phyloP scores from a whole-genome alignment of 192 early-diverging fungal species.

The Coemansia sp. region DNA sequence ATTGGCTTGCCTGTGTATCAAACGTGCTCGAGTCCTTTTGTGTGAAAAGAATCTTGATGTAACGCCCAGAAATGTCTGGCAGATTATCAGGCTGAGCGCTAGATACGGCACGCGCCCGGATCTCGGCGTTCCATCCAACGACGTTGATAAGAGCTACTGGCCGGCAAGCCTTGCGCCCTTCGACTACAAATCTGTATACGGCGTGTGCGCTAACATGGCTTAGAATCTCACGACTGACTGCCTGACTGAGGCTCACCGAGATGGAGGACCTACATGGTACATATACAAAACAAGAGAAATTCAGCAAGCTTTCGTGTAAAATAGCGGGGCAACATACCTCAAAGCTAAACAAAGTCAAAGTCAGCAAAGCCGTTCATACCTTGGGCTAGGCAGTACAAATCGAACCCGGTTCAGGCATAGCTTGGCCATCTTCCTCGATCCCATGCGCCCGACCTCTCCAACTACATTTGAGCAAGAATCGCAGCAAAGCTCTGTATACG shows the following conservation, averaged over 20 bases:
- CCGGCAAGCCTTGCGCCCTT: slow-evolving; percentile 36
- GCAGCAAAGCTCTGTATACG: slow-evolving; percentile 35
- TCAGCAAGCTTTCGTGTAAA: neutral
- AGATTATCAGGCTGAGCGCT: neutral
- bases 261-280: slow-evolving; percentile 7
- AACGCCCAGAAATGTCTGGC: neutral
- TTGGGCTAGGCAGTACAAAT: slow-evolving; percentile 1
- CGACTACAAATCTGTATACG: slow-evolving; percentile 51
- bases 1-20: slow-evolving; percentile 24
- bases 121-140: slow-evolving; percentile 52
- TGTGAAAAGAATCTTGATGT: slow-evolving; percentile 40
- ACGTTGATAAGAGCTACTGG: slow-evolving; percentile 39
- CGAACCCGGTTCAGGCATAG: slow-evolving; percentile 25
- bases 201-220: slow-evolving; percentile 52
- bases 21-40: slow-evolving; percentile 10
- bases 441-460: slow-evolving; percentile 47
- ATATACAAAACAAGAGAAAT: neutral
- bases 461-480: slow-evolving; percentile 14
- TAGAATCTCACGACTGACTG: slow-evolving; percentile 40
- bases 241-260: slow-evolving; percentile 23
- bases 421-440: slow-evolving; percentile 25
- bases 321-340: neutral
- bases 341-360: neutral
- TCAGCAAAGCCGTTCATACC: neutral
- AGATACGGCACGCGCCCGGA: slow-evolving; percentile 14